These are phyloP conservation scores for Hylodesmum podocarpum DNA, from an alignment of 306 rosid genomes.

Conservation along the genomic window DNA sequence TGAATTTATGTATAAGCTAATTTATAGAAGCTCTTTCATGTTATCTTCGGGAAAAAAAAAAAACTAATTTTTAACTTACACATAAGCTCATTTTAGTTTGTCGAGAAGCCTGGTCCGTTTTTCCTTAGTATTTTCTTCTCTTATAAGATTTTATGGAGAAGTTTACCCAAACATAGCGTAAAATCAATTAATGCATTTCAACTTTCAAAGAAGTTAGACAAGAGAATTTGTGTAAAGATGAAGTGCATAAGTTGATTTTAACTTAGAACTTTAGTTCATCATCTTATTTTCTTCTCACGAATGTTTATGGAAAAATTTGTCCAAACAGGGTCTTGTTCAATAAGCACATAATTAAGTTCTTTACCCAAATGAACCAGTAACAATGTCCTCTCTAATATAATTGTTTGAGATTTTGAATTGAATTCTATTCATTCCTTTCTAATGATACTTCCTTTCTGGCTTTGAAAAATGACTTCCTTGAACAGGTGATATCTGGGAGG, in stretches of 20 bases:
- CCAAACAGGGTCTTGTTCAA: neutral
- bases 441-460: neutral
- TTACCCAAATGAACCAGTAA: neutral
- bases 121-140: no score
- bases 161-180: no score
- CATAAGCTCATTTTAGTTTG: no score
- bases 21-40: no score
- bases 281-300: neutral
- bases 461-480: neutral
- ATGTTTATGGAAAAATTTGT: neutral
- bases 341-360: neutral
- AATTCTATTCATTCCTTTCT: constrained; percentile 8
- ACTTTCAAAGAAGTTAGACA: neutral
- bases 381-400: neutral
- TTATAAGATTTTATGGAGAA: no score
- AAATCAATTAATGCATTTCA: neutral
- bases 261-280: no score
- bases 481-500: constrained; percentile 77
- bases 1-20: no score
- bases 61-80: no score
- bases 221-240: neutral
- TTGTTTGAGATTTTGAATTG: neutral
- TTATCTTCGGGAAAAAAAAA: no score
- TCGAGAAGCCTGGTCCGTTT: no score
- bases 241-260: neutral